Conservation (phyloP, 441 rosid genomes). For the Adansonia grandidieri region DNA sequence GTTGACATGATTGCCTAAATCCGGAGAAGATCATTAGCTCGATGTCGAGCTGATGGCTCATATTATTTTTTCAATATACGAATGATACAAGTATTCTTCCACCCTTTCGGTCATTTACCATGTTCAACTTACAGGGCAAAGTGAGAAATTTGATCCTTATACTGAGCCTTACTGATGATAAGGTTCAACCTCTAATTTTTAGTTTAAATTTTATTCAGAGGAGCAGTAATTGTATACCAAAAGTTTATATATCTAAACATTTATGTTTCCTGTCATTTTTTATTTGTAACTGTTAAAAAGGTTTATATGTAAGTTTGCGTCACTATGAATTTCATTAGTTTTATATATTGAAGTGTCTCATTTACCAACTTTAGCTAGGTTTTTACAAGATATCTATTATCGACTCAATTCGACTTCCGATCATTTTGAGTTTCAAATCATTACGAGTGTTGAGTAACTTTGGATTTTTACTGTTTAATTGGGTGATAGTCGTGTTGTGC, state of each 20-base stretch:
- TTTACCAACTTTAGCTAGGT: background rate
- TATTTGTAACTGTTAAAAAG: background rate
- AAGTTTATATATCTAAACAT: background rate
- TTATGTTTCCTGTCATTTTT: background rate
- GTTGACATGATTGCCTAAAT: conserved; percentile 30
- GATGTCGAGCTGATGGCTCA: background rate
- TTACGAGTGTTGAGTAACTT: too few relatives aligned
- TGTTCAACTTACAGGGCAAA: background rate
- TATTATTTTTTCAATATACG: background rate
- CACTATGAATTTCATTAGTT: background rate
- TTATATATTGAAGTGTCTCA: background rate
- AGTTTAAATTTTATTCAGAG: background rate
- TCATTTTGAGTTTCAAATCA: too few relatives aligned
- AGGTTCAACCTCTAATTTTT: too few relatives aligned
- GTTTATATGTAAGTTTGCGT: background rate
- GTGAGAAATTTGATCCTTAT: background rate
- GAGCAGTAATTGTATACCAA: background rate
- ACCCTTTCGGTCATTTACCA: background rate
- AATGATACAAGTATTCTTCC: background rate
- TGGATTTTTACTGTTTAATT: too few relatives aligned
- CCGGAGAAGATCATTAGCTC: background rate
- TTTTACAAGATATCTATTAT: too few relatives aligned
- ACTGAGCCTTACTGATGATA: background rate
- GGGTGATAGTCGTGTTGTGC: too few relatives aligned
- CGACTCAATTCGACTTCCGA: too few relatives aligned